phyloP scores from a whole-genome alignment of 768 basidiomycete genomes.

The Agrocybe praecox region DNA sequence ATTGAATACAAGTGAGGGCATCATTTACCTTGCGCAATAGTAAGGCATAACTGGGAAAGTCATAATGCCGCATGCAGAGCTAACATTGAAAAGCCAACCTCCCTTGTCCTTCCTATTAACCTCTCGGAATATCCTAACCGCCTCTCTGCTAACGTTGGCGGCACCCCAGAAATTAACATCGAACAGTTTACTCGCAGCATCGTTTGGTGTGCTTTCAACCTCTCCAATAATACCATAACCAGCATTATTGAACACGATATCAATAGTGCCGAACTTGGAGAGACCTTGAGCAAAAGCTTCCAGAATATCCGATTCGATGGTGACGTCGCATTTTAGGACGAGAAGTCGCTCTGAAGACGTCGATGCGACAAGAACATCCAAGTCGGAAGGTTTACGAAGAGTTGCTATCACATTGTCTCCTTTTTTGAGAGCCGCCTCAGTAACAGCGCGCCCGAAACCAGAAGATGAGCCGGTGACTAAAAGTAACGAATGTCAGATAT shows the following conservation, averaged over 20 bases:
- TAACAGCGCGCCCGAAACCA: background rate
- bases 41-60: background rate
- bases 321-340: background rate
- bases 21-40: background rate
- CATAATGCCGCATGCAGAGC: background rate
- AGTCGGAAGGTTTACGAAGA: background rate
- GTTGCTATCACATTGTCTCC: background rate
- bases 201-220: background rate
- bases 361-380: background rate
- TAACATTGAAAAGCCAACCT: constrained; percentile 1
- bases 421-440: background rate
- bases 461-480: background rate
- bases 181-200: background rate
- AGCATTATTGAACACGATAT: background rate
- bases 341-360: background rate
- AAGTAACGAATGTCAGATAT: background rate
- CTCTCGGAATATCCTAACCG: background rate
- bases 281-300: background rate
- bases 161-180: constrained; percentile 3
- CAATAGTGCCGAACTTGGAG: background rate
- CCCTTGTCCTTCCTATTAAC: background rate
- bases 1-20: background rate
- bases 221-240: background rate
- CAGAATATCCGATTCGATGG: background rate
- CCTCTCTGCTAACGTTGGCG: background rate